Evolutionary conservation across 2,329 filamentous ascomycete species (phyloP).

Genomic region (Neoscytalidium dimidiatum): DNA sequence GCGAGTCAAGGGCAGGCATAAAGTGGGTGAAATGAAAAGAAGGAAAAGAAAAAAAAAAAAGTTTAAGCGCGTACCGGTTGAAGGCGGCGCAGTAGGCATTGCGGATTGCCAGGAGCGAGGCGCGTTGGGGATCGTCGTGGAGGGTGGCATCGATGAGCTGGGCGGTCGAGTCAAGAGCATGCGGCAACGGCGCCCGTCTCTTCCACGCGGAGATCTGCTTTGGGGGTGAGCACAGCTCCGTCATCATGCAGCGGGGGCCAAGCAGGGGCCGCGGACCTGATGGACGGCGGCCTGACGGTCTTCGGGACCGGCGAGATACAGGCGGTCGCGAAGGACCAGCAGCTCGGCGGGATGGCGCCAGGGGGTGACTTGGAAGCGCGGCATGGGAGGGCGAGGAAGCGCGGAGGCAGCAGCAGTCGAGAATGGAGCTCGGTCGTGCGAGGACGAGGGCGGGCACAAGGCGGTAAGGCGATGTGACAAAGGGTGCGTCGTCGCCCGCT

Average conservation of each 20-base stretch:
- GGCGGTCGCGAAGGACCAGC: slow-evolving; percentile 63
- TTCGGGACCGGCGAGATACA: slow-evolving; percentile 52
- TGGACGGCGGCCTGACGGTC: slow-evolving; percentile 38
- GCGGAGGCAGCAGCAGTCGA: not conserved
- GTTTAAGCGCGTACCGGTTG: slow-evolving; percentile 59
- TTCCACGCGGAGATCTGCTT: slow-evolving; percentile 20
- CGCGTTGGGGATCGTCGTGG: slow-evolving; percentile 55
- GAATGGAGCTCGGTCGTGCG: too few relatives aligned
- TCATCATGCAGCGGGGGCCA: slow-evolving; percentile 17
- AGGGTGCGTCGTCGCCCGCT: not conserved
- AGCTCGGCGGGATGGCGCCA: slow-evolving; percentile 70
- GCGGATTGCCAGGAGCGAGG: slow-evolving; percentile 62
- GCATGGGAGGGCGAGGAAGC: slow-evolving; percentile 28
- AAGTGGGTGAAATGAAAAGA: not conserved
- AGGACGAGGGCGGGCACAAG: not conserved
- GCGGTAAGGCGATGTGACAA: slow-evolving; percentile 11
- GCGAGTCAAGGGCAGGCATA: slow-evolving; percentile 2
- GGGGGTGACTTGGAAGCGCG: slow-evolving; percentile 72
- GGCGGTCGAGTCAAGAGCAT: slow-evolving; percentile 77
- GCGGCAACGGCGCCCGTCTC: slow-evolving; percentile 56
- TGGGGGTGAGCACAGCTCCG: slow-evolving; percentile 7
- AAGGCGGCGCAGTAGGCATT: slow-evolving; percentile 75
- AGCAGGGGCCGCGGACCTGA: slow-evolving; percentile 33
- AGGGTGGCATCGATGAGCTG: slow-evolving; percentile 70
- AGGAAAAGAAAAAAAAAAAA: not conserved